Base-by-base conservation (phyloP, 2,329 filamentous ascomycete genomes). In the Fusarium albidum region DNA sequence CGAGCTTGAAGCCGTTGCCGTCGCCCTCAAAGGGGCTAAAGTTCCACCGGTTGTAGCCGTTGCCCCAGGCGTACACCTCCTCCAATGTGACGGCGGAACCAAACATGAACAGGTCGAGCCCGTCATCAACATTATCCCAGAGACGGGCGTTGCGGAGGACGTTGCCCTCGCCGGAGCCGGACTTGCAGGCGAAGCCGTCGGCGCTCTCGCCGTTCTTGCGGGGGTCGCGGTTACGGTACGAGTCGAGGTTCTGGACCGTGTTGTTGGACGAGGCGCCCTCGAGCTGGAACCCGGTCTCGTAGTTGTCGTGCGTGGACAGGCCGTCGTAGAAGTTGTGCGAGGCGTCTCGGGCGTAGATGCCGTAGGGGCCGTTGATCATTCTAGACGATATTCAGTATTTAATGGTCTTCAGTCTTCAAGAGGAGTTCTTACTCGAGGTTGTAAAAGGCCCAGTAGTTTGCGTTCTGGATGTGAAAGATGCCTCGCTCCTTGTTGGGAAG, bases 91-190 rank as follows among this genome's bases (percentile, higher is more conserved):
- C 58, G 8, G 72, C 65, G 6, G 73, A 77, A 46, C 71, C 73
- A 53, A 79, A 80, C 49, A 66, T 61, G 32, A 21, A 69, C 2
- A 69, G 32, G 11, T 69, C 68, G 0, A 69, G 56, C 21, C 79
- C 79, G 45, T 81, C 79, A 32, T 81, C 79, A 7, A 80, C 79
- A 27, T 81, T 81, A 46, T 81, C 73, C 77, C 77, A 81, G 1
- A 81, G 69, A 14, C 79, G 73, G 0, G 77, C 75, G 6, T 76
- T 76, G 25, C 73, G 72, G 7, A 81, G 58, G 2, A 76, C 57
- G 43, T 81, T 81, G 9, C 79, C 79, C 15, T 71, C 71, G 4
- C 79, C 79, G 2, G 65, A 69, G 7, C 79, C 79, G 37, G 76
- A 73, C 62, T 81, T 81, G 63, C 73, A 75, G 3, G 73, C 79